These are phyloP conservation scores for Aureobasidium sp. DNA, from an alignment of 2,329 filamentous ascomycete species.

Conservation along the genomic window DNA sequence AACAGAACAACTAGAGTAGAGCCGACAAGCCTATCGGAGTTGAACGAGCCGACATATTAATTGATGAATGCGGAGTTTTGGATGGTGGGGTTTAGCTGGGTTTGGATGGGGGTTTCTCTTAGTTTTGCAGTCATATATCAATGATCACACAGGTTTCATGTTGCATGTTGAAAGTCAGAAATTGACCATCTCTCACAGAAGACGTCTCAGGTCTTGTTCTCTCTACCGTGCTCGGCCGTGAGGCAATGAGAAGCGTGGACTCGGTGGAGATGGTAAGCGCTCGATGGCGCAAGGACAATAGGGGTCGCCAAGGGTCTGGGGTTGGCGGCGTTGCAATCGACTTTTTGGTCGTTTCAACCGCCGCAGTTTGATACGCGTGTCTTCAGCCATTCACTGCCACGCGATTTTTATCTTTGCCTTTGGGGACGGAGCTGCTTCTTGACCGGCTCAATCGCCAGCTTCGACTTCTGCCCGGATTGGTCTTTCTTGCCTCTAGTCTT, in stretches of 20 bases:
- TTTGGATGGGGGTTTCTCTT: background rate
- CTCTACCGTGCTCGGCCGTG: background rate
- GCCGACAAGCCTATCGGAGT: slow-evolving; percentile 5
- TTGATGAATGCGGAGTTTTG: slow-evolving; percentile 1
- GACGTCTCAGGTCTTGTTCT: background rate
- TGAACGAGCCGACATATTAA: background rate
- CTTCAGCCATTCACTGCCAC: slow-evolving; percentile 3
- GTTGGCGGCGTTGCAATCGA: background rate
- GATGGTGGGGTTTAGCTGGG: background rate
- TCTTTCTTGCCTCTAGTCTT: background rate
- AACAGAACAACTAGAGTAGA: slow-evolving; percentile 71
- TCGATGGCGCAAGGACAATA: background rate
- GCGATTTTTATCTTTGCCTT: background rate
- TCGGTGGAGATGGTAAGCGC: background rate
- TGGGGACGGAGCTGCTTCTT: background rate
- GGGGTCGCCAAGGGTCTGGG: slow-evolving; percentile 7
- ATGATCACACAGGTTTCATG: background rate
- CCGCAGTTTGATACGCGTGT: background rate
- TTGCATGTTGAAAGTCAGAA: too few relatives aligned
- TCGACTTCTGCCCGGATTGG: background rate
- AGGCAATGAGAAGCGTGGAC: background rate
- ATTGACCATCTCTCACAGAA: background rate
- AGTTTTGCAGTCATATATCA: background rate
- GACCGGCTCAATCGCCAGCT: background rate
- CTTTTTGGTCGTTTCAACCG: slow-evolving; percentile 4